Evolutionary conservation across 345 rosid genomes (phyloP).

Genomic region (Hypericum perforatum): DNA sequence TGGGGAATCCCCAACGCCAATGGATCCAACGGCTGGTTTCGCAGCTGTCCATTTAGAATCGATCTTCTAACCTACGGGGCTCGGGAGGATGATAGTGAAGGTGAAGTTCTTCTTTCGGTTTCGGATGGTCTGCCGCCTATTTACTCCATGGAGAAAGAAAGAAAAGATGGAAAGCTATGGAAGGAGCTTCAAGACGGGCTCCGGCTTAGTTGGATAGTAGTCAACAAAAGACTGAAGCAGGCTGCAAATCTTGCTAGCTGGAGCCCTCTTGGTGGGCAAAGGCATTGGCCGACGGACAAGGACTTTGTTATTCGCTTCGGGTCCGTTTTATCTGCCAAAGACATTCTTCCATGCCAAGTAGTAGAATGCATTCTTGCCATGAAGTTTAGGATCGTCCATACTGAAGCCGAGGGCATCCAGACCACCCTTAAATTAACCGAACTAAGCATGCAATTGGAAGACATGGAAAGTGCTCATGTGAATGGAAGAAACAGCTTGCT

Average conservation of each 20-base stretch:
- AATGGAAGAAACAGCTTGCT: conserved; percentile 63
- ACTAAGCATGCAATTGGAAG: conserved; percentile 75
- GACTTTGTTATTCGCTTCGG: conserved; percentile 70
- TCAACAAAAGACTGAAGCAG: conserved; percentile 49
- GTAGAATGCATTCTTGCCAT: conserved; percentile 59
- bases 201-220: conserved; percentile 68
- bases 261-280: conserved; percentile 72
- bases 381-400: conserved; percentile 50
- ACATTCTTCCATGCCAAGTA: conserved; percentile 51
- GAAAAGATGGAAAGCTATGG: conserved; percentile 73
- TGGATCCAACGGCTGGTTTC: conserved; percentile 59
- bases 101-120: conserved; percentile 44
- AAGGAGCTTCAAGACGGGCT: conserved; percentile 55
- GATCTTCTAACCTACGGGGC: conserved; percentile 45
- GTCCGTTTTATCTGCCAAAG: conserved; percentile 66
- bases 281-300: conserved; percentile 78
- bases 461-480: conserved; percentile 71
- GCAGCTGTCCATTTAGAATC: conserved; percentile 60
- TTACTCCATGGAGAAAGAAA: conserved; percentile 55
- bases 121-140: conserved; percentile 57
- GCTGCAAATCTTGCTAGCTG: conserved; percentile 72
- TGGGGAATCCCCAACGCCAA: conserved; percentile 69
- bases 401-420: conserved; percentile 32
- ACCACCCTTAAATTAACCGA: conserved; percentile 53
- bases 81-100: conserved; percentile 36